Evolutionary conservation across 2,329 filamentous ascomycete genomes (phyloP), one percentile per base, ranked within the genome.

Genomic region (Sarocladium strictum): DNA sequence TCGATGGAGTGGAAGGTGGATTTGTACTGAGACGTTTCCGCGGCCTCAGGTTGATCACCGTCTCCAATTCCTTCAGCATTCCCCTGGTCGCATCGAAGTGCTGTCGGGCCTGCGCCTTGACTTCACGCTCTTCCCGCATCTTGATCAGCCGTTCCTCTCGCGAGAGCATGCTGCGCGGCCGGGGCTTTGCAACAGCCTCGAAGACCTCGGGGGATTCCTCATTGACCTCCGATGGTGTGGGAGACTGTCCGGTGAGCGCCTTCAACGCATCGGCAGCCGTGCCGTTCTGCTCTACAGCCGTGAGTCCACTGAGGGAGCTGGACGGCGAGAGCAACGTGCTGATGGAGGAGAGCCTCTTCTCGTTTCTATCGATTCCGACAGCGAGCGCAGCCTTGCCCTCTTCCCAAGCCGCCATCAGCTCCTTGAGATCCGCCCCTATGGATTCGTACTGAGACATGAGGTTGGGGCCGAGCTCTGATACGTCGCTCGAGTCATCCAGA

Each of bases 21-120:
- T 53, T 53, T 12, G 67, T 64, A 57, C 74, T 74, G 32, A 66
- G 61, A 41, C 73, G 69, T 52, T 60, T 69, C 58, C 65, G 67
- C 7, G 76, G 76, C 24, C 76, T 69, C 32, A 76, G 70, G 65
- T 76, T 82, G 67, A 97, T 95, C 57, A 99, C 83, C 60, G 89
- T 93, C 73, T 97, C 90, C 56, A 99, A 77, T 72, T 99, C 94
- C 59, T 87, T 85, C 59, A 99, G 79, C 90, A 99, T 96, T 62
- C 87, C 90, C 41, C 85, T 89, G 59, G 85, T 95, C 11, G 90
- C 87, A 58, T 97, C 90, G 43, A 84, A 76, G 64, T 87, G 87
- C 62, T 92, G 89, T 54, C 85, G 83, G 38, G 85, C 75, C 38
- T 83, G 77, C 19, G 87, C 86, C 65, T 89, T 88, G 58, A 82